A percentile compares a stretch with the other conserved stretches of the same genome.
phyloP scores from a whole-genome alignment of 441 rosid species.

The Isatis lusitanica region DNA sequence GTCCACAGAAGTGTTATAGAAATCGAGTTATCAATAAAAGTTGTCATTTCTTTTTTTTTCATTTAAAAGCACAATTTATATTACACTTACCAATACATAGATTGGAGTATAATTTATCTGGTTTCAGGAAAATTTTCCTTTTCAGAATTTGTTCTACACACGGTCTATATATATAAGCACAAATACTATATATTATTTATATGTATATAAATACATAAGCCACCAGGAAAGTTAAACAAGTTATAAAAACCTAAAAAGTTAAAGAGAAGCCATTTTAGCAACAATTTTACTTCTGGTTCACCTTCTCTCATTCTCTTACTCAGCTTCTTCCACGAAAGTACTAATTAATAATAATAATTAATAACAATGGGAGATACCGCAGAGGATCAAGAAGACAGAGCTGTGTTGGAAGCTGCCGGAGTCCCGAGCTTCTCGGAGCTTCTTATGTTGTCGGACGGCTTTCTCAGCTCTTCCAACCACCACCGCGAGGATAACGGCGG shows the following conservation, averaged over 20 bases:
- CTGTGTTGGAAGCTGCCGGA: constrained; percentile 20
- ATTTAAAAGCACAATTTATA: background rate
- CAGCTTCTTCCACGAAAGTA: background rate
- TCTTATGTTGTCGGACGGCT: constrained; percentile 46
- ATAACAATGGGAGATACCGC: constrained; percentile 46
- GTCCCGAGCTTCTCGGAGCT: constrained; percentile 63
- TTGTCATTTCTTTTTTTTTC: background rate
- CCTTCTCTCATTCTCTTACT: constrained; percentile 21
- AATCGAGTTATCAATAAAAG: background rate
- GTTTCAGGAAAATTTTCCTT: background rate
- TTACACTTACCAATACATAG: background rate
- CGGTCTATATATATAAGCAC: background rate
- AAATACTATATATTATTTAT: too few species aligned
- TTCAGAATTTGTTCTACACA: background rate
- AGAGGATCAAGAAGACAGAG: constrained; percentile 21
- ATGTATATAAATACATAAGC: constrained; percentile 9
- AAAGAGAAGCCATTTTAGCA: constrained; percentile 22
- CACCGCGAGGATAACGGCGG: background rate
- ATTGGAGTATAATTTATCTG: background rate
- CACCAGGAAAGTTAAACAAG: constrained; percentile 1
- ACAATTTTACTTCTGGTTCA: background rate
- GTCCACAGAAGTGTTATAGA: background rate
- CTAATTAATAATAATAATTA: background rate
- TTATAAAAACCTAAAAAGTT: constrained; percentile 24
- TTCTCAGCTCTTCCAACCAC: constrained; percentile 25